Evolutionary conservation across 257 asterid genomes (phyloP), one percentile per base, ranked within the genome.

Genomic region (Verbena officinalis): DNA sequence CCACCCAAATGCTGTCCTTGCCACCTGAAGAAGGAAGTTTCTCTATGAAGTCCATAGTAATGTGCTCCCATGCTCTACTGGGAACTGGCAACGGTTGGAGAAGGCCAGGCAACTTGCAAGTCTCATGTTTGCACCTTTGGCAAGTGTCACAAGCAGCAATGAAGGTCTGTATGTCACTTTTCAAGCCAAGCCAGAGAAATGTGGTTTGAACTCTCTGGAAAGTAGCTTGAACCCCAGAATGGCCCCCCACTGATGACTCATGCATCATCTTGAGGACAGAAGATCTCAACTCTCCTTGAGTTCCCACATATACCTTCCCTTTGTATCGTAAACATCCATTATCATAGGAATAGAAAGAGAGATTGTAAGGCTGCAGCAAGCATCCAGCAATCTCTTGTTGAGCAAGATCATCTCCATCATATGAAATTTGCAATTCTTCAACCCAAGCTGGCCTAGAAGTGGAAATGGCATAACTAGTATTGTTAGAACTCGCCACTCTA

Each of bases 21-120:
- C 54, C 59, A 0, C 3, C 14, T 0, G 65, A 64, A 0, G 3
- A 0, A 0, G 67, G 56, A 0, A 63, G 10, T 1, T 51, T 42
- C 20, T 50, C 72, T 1, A 69, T 64, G 15, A 74, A 64, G 4
- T 74, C 65, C 59, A 56, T 50, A 0, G 19, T 0, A 10, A 5
- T 64, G 31, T 0, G 5, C 48, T 42, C 8, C 64, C 65, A 74
- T 0, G 23, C 15, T 1, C 16, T 21, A 1, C 6, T 0, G 0
- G 2, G 56, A 8, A 50, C 2, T 0, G 34, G 56, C 3, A 50
- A 9, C 2, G 56, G 56, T 21, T 50, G 56, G 9, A 21, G 15
- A 20, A 50, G 10, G 3, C 34, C 5, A 2, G 34, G 33, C 0
- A 6, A 9, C 12, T 22, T 8, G 1, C 40, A 36, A 5, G 40